These are phyloP conservation scores for Trametes maxima DNA, from an alignment of 768 basidiomycete genomes.

Conservation along the genomic window DNA sequence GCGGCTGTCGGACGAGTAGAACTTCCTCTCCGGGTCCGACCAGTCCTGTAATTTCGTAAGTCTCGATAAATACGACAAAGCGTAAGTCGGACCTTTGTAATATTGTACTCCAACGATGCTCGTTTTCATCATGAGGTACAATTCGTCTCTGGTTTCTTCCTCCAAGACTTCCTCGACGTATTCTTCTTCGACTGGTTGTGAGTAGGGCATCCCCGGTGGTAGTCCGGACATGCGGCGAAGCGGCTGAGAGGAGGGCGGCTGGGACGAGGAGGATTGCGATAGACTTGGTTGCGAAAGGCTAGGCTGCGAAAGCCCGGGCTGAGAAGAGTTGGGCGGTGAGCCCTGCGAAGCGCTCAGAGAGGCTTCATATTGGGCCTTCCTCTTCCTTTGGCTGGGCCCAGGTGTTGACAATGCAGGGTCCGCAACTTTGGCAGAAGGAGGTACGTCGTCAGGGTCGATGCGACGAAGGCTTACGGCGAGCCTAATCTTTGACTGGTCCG, in stretches of 20 bases:
- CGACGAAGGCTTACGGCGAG: slow-evolving; percentile 55
- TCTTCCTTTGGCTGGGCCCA: slow-evolving; percentile 45
- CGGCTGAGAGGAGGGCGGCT: slow-evolving; percentile 14
- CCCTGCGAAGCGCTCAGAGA: slow-evolving; percentile 19
- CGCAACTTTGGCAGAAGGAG: slow-evolving; percentile 42
- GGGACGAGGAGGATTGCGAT: not conserved
- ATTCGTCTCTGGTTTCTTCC: slow-evolving; percentile 61
- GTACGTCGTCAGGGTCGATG: slow-evolving; percentile 61
- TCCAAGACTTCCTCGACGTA: slow-evolving; percentile 46
- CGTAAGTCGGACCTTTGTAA: slow-evolving; percentile 56
- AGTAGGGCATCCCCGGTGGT: slow-evolving; percentile 20
- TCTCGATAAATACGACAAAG: not conserved
- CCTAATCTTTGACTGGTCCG: slow-evolving; percentile 66
- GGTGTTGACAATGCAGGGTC: slow-evolving; percentile 15
- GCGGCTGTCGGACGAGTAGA: slow-evolving; percentile 62
- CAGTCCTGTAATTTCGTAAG: slow-evolving; percentile 49
- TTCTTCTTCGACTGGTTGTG: slow-evolving; percentile 33
- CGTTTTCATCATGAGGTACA: slow-evolving; percentile 60
- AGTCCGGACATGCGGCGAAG: slow-evolving; percentile 25
- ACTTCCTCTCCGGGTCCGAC: slow-evolving; percentile 84
- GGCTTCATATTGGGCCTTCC: slow-evolving; percentile 41
- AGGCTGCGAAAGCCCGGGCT: slow-evolving; percentile 21
- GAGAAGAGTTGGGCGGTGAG: slow-evolving; percentile 22
- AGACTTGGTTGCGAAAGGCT: not conserved
- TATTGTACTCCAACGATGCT: slow-evolving; percentile 86